Evolutionary conservation across 306 rosid species (phyloP).

Genomic region (Prunus mume): DNA sequence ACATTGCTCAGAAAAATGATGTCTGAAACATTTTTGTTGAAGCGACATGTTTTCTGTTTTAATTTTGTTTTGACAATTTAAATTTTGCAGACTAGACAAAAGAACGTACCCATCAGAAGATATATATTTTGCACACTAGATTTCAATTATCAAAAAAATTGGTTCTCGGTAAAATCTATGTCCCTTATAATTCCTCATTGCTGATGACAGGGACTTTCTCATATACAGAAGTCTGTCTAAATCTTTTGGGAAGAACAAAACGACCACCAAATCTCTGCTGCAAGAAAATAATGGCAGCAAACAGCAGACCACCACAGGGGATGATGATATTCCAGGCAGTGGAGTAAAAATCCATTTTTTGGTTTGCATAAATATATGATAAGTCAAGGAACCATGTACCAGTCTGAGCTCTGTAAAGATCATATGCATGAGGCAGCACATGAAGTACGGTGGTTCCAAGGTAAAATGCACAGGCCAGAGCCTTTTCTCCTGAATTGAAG

Average conservation of each 20-base stretch:
- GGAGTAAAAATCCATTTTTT: constrained; percentile 68
- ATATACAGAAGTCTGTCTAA: constrained; percentile 45
- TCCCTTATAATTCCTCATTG: constrained; percentile 62
- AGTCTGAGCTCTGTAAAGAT: constrained; percentile 70
- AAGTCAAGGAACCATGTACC: constrained; percentile 54
- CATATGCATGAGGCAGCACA: constrained; percentile 84
- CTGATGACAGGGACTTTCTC: constrained; percentile 72
- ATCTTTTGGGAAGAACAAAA: constrained; percentile 63
- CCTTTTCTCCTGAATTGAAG: constrained; percentile 46
- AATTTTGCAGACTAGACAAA: background rate
- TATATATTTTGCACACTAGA: background rate
- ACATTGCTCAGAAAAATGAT: no score
- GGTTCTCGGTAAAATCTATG: background rate
- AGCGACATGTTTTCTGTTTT: no score
- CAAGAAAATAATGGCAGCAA: constrained; percentile 56
- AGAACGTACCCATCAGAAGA: background rate
- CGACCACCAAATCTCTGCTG: constrained; percentile 87
- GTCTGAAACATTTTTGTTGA: no score
- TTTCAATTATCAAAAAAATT: background rate
- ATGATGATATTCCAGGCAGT: constrained; percentile 85
- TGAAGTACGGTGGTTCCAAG: constrained; percentile 69
- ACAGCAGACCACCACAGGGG: constrained; percentile 49
- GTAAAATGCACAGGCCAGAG: constrained; percentile 52
- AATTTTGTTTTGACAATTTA: no score
- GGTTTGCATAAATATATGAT: constrained; percentile 72